A percentile compares a stretch with the other conserved stretches of the same genome.
Evolutionary conservation across 2,329 filamentous ascomycete genomes (phyloP).

Genomic region (Fusarium fujikuroi): DNA sequence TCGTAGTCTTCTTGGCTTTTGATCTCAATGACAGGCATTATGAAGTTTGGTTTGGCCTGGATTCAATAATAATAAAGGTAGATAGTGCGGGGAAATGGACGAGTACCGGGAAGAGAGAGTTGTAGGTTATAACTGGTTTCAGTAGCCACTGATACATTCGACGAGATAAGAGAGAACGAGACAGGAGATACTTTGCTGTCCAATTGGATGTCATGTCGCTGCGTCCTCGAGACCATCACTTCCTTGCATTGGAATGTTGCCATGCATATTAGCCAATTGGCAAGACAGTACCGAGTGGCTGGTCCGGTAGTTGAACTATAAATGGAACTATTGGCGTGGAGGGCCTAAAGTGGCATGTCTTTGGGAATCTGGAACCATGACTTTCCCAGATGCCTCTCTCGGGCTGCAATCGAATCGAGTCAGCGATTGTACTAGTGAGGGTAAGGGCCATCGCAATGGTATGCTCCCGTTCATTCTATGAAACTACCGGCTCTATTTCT

Average conservation of each 20-base stretch:
- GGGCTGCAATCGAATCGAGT: not conserved
- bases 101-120: fast-evolving
- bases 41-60: fast-evolving
- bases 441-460: fast-evolving
- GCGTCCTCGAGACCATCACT: fast-evolving
- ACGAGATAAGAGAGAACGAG: fast-evolving
- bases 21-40: not conserved
- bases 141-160: not conserved
- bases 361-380: not conserved
- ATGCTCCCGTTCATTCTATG: fast-evolving
- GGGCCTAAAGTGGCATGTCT: fast-evolving
- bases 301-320: not conserved
- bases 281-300: no score
- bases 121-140: not conserved
- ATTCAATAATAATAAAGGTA: fast-evolving
- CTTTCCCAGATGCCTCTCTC: not conserved
- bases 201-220: not conserved
- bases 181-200: not conserved
- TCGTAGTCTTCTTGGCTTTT: not conserved
- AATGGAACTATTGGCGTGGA: not conserved
- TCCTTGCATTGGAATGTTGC: not conserved
- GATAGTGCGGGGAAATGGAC: not conserved
- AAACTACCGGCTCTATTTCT: fast-evolving
- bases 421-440: fast-evolving
- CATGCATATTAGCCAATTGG: not conserved